Percentiles rank a stretch among this genome's conserved stretches.
Conservation (phyloP, 352 stramenopile species). For the Aphanomyces invadans region DNA sequence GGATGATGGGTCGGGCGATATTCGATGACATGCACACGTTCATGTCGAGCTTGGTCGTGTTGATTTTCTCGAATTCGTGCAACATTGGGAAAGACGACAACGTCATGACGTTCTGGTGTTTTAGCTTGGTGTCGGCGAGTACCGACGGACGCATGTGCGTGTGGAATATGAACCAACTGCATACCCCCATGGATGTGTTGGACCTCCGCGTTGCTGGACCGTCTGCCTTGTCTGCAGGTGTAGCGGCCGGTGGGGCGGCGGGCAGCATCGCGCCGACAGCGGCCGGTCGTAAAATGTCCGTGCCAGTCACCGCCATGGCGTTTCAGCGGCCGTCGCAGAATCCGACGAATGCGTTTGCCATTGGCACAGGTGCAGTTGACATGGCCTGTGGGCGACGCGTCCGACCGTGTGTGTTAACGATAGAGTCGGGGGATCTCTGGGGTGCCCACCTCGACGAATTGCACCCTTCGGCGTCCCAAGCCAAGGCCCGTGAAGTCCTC, state of each 20-base stretch:
- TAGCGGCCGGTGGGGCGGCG: slow-evolving; percentile 61
- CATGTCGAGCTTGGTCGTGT: too few species aligned
- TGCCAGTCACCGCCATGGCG: slow-evolving; percentile 71
- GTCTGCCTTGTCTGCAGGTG: too few species aligned
- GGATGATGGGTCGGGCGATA: too few species aligned
- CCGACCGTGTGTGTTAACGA: too few species aligned
- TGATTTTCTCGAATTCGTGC: too few species aligned
- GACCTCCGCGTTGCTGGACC: slow-evolving; percentile 59
- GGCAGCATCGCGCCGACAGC: slow-evolving; percentile 51
- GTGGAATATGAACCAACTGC: slow-evolving; percentile 79
- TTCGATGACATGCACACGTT: too few species aligned
- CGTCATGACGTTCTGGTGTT: background rate
- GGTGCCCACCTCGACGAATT: slow-evolving; percentile 20
- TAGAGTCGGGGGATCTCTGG: slow-evolving; percentile 22
- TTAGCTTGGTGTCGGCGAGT: slow-evolving; percentile 73
- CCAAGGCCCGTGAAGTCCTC: slow-evolving; percentile 49
- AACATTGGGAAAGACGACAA: too few species aligned
- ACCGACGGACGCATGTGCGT: slow-evolving; percentile 80
- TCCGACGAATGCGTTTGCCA: slow-evolving; percentile 56
- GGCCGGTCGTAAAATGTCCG: slow-evolving; percentile 80
- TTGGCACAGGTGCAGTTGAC: slow-evolving; percentile 51
- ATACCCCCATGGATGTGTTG: slow-evolving; percentile 76
- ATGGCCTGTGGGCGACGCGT: too few species aligned
- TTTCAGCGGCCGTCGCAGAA: slow-evolving; percentile 67
- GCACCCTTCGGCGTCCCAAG: background rate